Evolutionary conservation across 495 filamentous ascomycete species (phyloP).

Genomic region (Xylaria acuta): DNA sequence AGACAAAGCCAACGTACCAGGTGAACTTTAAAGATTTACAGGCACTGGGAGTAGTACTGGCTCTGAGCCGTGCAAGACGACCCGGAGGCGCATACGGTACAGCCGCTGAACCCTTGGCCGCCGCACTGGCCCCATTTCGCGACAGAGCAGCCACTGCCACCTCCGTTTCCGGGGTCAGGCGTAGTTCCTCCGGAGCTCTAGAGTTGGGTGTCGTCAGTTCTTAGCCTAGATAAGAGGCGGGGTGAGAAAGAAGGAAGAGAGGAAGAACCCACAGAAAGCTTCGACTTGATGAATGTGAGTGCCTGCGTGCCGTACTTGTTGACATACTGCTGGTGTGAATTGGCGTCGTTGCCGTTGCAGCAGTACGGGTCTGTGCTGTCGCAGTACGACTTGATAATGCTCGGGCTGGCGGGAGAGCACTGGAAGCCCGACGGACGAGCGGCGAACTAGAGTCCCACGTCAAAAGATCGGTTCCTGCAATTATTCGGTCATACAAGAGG

Average conservation of each 20-base stretch:
- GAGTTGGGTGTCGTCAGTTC: neutral
- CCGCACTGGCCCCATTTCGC: constrained; percentile 55
- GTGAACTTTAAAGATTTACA: constrained; percentile 37
- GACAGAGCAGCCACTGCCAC: constrained; percentile 10
- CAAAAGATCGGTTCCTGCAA: neutral
- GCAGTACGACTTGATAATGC: constrained; percentile 68
- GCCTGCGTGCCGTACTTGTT: constrained; percentile 52
- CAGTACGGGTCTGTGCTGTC: constrained; percentile 68
- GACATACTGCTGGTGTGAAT: constrained; percentile 66
- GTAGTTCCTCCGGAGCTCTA: constrained; percentile 5
- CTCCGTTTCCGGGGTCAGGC: neutral
- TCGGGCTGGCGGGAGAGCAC: constrained; percentile 55
- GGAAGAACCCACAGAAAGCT: constrained; percentile 18
- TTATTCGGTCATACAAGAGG: neutral
- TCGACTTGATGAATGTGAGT: constrained; percentile 44
- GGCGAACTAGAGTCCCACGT: constrained; percentile 53
- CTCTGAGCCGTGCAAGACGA: constrained; percentile 52
- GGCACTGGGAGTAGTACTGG: constrained; percentile 55
- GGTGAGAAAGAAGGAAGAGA: neutral
- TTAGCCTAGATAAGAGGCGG: neutral
- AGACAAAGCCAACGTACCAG: neutral
- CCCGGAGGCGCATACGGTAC: constrained; percentile 49
- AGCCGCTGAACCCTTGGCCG: constrained; percentile 51
- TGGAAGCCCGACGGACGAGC: constrained; percentile 61
- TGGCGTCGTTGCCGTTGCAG: constrained; percentile 66